A percentile compares a stretch with the other conserved stretches of the same genome.
Evolutionary conservation across 768 basidiomycete genomes (phyloP).

Genomic region (Suillus spraguei): DNA sequence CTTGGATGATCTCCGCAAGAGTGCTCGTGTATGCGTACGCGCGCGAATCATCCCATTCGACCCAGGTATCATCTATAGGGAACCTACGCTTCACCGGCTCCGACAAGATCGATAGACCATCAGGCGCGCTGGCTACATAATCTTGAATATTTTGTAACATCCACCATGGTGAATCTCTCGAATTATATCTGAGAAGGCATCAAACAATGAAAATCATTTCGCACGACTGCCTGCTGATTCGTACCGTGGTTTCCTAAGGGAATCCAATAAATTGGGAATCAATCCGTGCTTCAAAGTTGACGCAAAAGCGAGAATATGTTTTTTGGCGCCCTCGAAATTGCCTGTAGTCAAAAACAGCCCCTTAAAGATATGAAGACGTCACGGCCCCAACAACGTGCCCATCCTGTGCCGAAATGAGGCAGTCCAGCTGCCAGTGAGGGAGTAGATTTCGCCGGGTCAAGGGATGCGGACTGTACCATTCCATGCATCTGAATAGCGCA

Average conservation of each 20-base stretch:
- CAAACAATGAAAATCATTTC: not conserved
- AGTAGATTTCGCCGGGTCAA: constrained; percentile 68
- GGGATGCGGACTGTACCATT: constrained; percentile 84
- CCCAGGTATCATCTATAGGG: constrained; percentile 93
- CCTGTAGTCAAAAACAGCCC: constrained; percentile 95
- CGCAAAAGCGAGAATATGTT: constrained; percentile 91
- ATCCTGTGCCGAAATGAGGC: constrained; percentile 90
- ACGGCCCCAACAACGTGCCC: constrained; percentile 98
- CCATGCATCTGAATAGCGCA: constrained; percentile 92
- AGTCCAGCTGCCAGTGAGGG: constrained; percentile 93
- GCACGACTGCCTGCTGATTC: constrained; percentile 15
- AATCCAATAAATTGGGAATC: constrained; percentile 95
- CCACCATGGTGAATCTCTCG: constrained; percentile 99
- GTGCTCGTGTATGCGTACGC: constrained; percentile 84
- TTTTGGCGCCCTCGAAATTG: constrained; percentile 80
- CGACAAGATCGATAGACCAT: constrained; percentile 77
- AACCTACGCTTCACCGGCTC: constrained; percentile 92
- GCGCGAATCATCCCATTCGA: constrained; percentile 81
- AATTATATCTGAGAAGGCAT: constrained; percentile 71
- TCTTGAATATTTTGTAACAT: constrained; percentile 99
- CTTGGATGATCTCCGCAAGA: constrained; percentile 94
- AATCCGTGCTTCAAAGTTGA: constrained; percentile 94
- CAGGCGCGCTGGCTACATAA: constrained; percentile 81
- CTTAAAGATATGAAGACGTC: constrained; percentile 93
- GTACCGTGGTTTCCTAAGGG: constrained; percentile 79